Base-by-base conservation (phyloP, 1,139 yeast genomes). In the Sporopachydermia cereana region DNA sequence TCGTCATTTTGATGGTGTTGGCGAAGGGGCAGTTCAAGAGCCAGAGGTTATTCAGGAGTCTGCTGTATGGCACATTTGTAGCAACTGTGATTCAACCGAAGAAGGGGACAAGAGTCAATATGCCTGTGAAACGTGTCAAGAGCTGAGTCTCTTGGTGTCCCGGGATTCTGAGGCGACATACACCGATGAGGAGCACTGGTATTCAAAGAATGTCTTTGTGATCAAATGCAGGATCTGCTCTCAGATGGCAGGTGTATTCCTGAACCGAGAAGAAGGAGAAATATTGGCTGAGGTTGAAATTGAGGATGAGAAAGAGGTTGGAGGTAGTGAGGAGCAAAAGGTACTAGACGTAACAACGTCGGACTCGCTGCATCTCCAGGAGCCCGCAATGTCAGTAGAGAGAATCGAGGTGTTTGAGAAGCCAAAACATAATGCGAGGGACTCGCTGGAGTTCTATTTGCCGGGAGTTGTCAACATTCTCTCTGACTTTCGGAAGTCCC, bases 121-220 rank as follows among this genome's bases (percentile, higher is more conserved):
- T 34, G 39, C 22, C 9, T 34, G 39, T 34, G 22, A 16, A 7
- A 34, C 9, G 17, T 34, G 39, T 34, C 20, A 12, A 7, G 22
- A 34, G 17, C 39, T 34, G 12, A 34, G 39, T 20, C 5, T 5
- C 9, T 9, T 34, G n/a, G 9, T 34, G 9, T 12, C 12, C 5
- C 9, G 9, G 9, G 39, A 21, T 12, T 12, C 12, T 16, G n/a
- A 34, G 20, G 17, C 39, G 17, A 21, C 5, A n/a, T 34, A 34
- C 17, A 21, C 20, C 9, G 39, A 34, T 14, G 22, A 34, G 17
- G 39, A 34, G 39, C 39, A 34, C 17, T 34, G 39, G 39, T 34
- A 34, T 34, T 7, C 7, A 12, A 7, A 16, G 9, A 20, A 20
- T 12, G 39, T 34, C 20, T 16, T 34, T 34, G 39, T 34, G 9